These are phyloP conservation scores for Pseudisothecium myosuroides DNA, from an alignment of 225 moss, liverwort and hornwort genomes.

Conservation along the genomic window DNA sequence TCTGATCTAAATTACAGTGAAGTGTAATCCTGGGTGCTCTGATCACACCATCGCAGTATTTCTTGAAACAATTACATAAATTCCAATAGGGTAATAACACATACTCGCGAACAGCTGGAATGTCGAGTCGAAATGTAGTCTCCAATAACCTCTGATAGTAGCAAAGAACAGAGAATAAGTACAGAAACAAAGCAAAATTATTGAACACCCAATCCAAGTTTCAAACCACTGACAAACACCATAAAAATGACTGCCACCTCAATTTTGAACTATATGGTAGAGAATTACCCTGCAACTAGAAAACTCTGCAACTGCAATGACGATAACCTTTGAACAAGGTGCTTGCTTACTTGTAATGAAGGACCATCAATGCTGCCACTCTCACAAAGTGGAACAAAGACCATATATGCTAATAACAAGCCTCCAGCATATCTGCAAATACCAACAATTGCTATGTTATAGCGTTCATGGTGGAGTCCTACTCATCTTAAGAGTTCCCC, in stretches of 20 bases:
- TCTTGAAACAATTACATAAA: background rate
- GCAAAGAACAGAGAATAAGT: background rate
- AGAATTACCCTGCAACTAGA: background rate
- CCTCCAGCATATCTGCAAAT: conserved; percentile 79
- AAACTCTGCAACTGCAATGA: background rate
- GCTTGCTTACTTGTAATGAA: conserved; percentile 62
- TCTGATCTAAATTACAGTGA: background rate
- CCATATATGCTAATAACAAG: conserved; percentile 79
- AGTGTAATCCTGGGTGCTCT: background rate
- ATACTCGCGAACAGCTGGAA: conserved; percentile 76
- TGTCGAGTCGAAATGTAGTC: conserved; percentile 81
- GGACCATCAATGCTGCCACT: conserved; percentile 84
- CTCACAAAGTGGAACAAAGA: conserved; percentile 76
- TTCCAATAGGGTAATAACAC: background rate
- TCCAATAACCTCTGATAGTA: conserved; percentile 67
- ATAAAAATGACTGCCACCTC: background rate
- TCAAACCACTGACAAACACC: background rate
- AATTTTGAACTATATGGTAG: background rate
- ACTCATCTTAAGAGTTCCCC: background rate
- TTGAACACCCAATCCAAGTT: background rate
- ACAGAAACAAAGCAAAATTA: background rate
- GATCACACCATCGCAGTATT: background rate
- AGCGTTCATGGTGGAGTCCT: background rate
- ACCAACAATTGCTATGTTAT: background rate
- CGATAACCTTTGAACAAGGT: background rate